Percentiles rank a stretch among this genome's conserved stretches.
These are phyloP conservation scores for Neoboletus magnificus DNA, from an alignment of 768 basidiomycete species.

Conservation along the genomic window DNA sequence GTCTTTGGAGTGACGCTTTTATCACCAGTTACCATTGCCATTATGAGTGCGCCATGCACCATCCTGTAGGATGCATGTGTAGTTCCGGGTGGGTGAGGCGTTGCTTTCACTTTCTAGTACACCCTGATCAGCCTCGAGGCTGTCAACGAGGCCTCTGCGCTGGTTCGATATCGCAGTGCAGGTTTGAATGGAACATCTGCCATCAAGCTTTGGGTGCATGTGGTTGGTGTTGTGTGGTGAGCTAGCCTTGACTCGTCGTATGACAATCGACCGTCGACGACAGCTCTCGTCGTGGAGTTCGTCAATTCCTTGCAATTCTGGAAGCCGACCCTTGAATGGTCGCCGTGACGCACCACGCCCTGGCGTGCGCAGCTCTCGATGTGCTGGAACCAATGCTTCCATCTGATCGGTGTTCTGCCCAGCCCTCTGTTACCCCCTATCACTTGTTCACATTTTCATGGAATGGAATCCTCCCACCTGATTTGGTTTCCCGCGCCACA, in stretches of 20 bases:
- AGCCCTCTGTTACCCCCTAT: background rate
- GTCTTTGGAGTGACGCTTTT: background rate
- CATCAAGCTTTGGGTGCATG: background rate
- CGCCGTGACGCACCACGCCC: background rate
- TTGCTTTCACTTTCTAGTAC: background rate
- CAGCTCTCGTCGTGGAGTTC: background rate
- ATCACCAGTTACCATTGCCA: background rate
- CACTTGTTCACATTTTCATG: background rate
- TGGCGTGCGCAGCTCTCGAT: background rate
- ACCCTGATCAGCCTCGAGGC: conserved; percentile 9
- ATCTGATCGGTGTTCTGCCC: conserved; percentile 12
- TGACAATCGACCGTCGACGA: background rate
- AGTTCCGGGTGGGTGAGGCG: background rate
- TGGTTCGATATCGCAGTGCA: background rate
- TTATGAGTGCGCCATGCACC: background rate
- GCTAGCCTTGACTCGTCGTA: background rate
- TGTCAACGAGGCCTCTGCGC: conserved; percentile 11
- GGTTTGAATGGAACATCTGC: background rate
- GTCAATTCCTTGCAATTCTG: background rate
- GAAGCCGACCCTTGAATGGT: background rate
- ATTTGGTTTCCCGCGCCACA: background rate
- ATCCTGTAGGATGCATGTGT: background rate
- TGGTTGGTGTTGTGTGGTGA: background rate
- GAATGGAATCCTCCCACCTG: conserved; percentile 3
- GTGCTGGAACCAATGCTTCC: background rate